Conservation (phyloP, 2,329 filamentous ascomycete species). For the Elsinoe batatas region DNA sequence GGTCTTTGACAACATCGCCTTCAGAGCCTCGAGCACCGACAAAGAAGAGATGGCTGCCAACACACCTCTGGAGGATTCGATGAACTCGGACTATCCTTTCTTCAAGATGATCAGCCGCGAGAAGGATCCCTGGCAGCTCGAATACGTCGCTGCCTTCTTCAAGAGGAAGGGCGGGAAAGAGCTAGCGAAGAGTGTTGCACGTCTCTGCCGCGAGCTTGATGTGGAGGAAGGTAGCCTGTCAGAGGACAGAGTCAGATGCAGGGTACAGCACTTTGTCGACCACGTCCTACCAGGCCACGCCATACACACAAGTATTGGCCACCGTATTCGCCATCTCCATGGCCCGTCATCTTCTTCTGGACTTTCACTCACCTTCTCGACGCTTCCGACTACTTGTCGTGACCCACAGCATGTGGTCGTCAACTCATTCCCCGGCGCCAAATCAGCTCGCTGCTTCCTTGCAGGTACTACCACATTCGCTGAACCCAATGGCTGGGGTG, state of each 20-base stretch:
- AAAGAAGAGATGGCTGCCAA: constrained; percentile 2
- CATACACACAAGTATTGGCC: constrained; percentile 53
- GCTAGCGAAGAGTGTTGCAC: constrained; percentile 45
- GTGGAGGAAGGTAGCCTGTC: constrained; percentile 45
- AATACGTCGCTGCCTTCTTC: constrained; percentile 77
- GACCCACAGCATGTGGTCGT: constrained; percentile 31
- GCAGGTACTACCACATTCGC: constrained; percentile 54
- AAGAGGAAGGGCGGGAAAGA: constrained; percentile 58
- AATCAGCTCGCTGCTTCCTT: neutral
- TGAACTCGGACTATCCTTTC: constrained; percentile 23
- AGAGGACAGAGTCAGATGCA: constrained; percentile 45
- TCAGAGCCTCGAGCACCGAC: constrained; percentile 34
- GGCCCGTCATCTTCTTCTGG: constrained; percentile 26
- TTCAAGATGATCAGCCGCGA: constrained; percentile 12
- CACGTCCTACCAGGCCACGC: constrained; percentile 61
- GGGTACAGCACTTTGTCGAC: constrained; percentile 70
- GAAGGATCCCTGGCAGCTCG: constrained; percentile 55
- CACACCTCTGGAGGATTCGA: constrained; percentile 9
- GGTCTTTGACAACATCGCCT: constrained; percentile 85
- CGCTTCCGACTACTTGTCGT: constrained; percentile 24
- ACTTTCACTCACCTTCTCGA: constrained; percentile 23
- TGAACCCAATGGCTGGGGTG: constrained; percentile 66
- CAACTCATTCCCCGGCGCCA: constrained; percentile 18
- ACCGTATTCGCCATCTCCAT: constrained; percentile 27
- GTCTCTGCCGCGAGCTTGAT: constrained; percentile 44